Base-by-base conservation (phyloP, 2,329 filamentous ascomycete species). In the Paraphoma sp. region DNA sequence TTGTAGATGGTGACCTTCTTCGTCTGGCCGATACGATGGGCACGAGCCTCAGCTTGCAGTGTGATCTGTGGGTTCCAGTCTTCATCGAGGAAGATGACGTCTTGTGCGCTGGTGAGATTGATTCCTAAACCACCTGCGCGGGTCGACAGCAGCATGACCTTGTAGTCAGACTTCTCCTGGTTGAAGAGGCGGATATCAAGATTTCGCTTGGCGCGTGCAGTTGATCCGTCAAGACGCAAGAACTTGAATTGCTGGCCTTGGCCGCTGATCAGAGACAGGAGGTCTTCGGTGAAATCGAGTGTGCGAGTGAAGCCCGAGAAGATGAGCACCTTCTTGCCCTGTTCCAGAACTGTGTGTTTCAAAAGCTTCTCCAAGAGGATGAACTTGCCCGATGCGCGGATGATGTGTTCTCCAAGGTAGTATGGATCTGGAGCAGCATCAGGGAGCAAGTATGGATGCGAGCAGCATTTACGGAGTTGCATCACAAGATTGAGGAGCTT, bases 61-160 rank as follows among this genome's bases (percentile, higher is more conserved):
- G 80, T 83, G 5, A 82, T 76, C 54, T 84, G 82, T 0, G 83
- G 83, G 43, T 85, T 85, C 80, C 81, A 85, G 48, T 84, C 82
- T 43, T 84, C 80, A 40, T 87, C 84, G 0, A 86, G 67, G 67
- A 86, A 86, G 7, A 86, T 77, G 2, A 86, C 80, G n/a, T 84
- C 82, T 6, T 80, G 82, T 0, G 84, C 83, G 12, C 81, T 78
- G 0, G 82, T 81, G 0, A 86, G 73, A 43, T 85, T 86, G 58
- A 86, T 80, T 0, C 84, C 84, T 9, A 86, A 71, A 0, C 84
- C 83, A 16, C 84, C 84, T 7, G 84, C 84, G 43, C 82, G 76
- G 0, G 83, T 86, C 0, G 84, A 85, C 18, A 86, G 78, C 2
- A 86, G 73, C 77, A 86, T 86, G 9, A 85, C 78, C 59, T 81